Evolutionary conservation across 1,139 yeast genomes (phyloP).

Genomic region (Pneumocystis jirovecii): DNA sequence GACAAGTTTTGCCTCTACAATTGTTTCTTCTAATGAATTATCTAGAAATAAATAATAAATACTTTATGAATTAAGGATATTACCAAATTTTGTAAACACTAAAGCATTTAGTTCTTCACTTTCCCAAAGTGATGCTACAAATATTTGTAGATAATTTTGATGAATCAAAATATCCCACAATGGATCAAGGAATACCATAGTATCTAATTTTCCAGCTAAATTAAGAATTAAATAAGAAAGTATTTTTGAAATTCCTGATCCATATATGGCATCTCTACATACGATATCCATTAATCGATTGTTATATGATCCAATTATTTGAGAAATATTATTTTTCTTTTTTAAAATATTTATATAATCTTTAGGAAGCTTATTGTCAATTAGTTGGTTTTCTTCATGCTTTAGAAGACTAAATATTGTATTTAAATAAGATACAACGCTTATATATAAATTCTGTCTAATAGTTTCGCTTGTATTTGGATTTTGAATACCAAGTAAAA

Average conservation of each 20-base stretch:
- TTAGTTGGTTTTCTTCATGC: neutral
- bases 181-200: neutral
- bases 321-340: neutral
- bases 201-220: neutral
- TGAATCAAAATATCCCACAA: neutral
- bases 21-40: neutral
- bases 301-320: neutral
- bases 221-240: neutral
- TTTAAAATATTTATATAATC: neutral
- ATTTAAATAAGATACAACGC: neutral
- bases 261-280: constrained; percentile 1
- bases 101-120: neutral
- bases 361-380: neutral
- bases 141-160: constrained; percentile 1
- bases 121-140: neutral
- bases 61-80: neutral
- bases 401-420: neutral
- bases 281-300: neutral
- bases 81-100: neutral
- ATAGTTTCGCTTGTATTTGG: neutral
- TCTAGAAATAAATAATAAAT: neutral
- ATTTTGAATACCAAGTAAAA: constrained; percentile 1
- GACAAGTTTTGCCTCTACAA: neutral
- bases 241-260: neutral
- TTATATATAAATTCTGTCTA: neutral